These are phyloP conservation scores for Pseudogymnoascus sp. DNA, from an alignment of 2,329 filamentous ascomycete species.

Conservation along the genomic window DNA sequence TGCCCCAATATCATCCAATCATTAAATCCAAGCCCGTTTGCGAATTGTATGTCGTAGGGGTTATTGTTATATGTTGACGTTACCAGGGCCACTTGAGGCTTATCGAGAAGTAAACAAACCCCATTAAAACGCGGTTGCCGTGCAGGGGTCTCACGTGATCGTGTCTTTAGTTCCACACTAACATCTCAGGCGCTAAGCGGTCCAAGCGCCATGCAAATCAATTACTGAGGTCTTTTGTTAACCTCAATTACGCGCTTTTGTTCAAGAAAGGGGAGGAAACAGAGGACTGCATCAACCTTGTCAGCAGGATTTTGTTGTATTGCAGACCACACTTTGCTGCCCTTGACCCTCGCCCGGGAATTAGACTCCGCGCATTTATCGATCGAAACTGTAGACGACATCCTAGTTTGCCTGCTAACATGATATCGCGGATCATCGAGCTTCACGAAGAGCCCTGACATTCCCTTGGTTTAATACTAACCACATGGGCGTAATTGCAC, in stretches of 20 bases:
- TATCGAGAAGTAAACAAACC: constrained; percentile 13
- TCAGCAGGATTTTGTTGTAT: not conserved
- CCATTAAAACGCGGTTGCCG: constrained; percentile 10
- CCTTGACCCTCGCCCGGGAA: not conserved
- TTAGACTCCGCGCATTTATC: not conserved
- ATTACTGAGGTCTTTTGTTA: not conserved
- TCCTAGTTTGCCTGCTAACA: not conserved
- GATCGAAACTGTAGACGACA: not conserved
- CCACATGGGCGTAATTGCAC: not conserved
- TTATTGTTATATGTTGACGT: constrained; percentile 7
- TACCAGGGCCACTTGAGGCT: not conserved
- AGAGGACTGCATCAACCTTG: not conserved
- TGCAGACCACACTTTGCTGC: not conserved
- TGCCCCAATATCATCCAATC: not conserved
- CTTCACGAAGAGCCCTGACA: not conserved
- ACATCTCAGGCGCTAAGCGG: constrained; percentile 3
- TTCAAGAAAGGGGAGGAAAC: not conserved
- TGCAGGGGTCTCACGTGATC: constrained; percentile 5
- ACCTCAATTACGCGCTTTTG: not conserved
- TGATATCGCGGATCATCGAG: constrained; percentile 2
- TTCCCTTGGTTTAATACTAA: constrained; percentile 1
- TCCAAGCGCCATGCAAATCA: constrained; percentile 1
- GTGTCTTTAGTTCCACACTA: not conserved
- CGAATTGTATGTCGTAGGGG: not conserved
- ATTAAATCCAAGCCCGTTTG: not conserved